Percentiles rank a stretch among this genome's conserved stretches.
Conservation (phyloP, 129 eudicot genomes). For the Silybum marianum region DNA sequence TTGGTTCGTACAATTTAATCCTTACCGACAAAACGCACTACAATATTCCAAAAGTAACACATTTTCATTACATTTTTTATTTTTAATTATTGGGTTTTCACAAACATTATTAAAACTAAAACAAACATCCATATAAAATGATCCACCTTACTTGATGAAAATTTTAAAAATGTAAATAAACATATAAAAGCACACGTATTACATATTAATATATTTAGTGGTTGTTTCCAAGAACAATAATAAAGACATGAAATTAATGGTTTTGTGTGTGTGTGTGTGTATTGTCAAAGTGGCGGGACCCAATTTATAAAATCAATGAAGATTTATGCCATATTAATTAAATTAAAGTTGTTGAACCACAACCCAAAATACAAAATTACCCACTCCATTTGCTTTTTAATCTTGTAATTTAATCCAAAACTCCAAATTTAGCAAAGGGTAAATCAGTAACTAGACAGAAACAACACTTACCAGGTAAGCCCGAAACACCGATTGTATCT, state of each 20-base stretch:
- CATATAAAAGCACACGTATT: not conserved
- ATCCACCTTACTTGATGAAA: too few species aligned
- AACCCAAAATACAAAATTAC: not conserved
- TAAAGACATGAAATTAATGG: not conserved
- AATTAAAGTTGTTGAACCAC: conserved; percentile 4
- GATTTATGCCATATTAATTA: conserved; percentile 16
- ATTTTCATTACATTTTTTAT: too few species aligned
- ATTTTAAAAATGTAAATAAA: too few species aligned
- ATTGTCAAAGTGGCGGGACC: conserved; percentile 36
- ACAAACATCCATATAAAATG: too few species aligned
- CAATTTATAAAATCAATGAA: conserved; percentile 22
- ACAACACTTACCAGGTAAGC: conserved; percentile 73
- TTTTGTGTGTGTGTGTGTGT: not conserved
- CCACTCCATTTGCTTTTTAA: not conserved
- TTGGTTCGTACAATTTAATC: conserved; percentile 2
- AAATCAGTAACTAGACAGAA: not conserved
- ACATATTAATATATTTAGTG: not conserved
- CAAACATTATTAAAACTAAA: not conserved
- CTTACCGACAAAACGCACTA: conserved; percentile 11
- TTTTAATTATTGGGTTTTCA: too few species aligned
- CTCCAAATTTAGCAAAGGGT: conserved; percentile 9
- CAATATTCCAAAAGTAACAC: not conserved
- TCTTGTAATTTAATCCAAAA: not conserved
- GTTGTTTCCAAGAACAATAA: not conserved
- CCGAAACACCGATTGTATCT: conserved; percentile 89